phyloP scores from a whole-genome alignment of 768 basidiomycete genomes.

The Mrakia hoshinonis region DNA sequence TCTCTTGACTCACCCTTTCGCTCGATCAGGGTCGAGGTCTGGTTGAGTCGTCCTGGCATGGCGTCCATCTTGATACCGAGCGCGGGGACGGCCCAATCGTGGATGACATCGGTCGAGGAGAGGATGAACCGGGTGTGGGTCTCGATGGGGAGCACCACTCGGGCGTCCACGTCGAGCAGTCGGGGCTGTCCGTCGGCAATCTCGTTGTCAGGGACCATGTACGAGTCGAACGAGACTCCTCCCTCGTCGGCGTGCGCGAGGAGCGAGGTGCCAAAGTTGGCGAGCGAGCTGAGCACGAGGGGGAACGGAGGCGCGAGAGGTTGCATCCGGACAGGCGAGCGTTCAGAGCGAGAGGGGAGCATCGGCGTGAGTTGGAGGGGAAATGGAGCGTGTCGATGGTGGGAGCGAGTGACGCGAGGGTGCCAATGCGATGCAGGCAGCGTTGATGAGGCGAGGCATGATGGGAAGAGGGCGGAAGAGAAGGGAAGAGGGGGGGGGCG shows the following conservation, averaged over 20 bases:
- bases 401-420: background rate
- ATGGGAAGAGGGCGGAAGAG: constrained; percentile 10
- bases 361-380: no score
- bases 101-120: constrained; percentile 34
- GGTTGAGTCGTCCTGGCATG: constrained; percentile 37
- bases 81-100: constrained; percentile 37
- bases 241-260: constrained; percentile 13
- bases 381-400: background rate
- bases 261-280: background rate
- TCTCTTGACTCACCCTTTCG: constrained; percentile 31
- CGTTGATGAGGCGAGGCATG: background rate
- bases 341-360: background rate
- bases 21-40: constrained; percentile 37
- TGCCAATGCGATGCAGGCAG: background rate
- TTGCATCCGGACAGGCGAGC: background rate
- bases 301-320: background rate
- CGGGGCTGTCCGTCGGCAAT: constrained; percentile 14
- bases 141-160: constrained; percentile 15
- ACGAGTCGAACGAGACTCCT: constrained; percentile 11
- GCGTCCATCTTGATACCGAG: constrained; percentile 36
- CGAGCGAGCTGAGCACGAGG: background rate
- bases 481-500: background rate
- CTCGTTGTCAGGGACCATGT: constrained; percentile 13
- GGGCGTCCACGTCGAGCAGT: constrained; percentile 10
- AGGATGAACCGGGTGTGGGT: constrained; percentile 15